A percentile compares a stretch with the other conserved stretches of the same genome.
These are phyloP conservation scores for Saprolegnia parasitica DNA, from an alignment of 352 stramenopile species.

Conservation along the genomic window DNA sequence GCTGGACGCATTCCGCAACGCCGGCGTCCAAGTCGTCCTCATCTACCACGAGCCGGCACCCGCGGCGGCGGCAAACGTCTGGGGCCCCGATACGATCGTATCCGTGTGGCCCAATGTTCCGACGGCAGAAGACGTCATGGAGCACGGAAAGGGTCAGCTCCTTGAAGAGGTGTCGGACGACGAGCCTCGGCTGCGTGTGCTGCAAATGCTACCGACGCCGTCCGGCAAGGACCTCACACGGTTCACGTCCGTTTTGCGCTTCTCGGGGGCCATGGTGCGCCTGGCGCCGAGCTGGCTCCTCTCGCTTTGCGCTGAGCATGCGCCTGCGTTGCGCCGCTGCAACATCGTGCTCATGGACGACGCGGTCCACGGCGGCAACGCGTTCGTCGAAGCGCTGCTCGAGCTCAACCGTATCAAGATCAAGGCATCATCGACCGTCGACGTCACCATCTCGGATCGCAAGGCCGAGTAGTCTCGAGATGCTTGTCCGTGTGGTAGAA, in stretches of 20 bases:
- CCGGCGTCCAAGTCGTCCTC: slow-evolving; percentile 19
- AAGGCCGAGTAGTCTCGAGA: too few species aligned
- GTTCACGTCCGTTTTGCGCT: slow-evolving; percentile 4
- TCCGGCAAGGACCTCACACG: not conserved
- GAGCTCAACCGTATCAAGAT: slow-evolving; percentile 14
- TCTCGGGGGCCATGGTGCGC: slow-evolving; percentile 3
- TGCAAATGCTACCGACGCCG: slow-evolving; percentile 21
- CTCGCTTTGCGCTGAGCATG: not conserved
- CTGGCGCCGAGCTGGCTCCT: slow-evolving; percentile 6
- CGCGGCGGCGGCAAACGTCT: not conserved
- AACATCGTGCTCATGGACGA: slow-evolving; percentile 29
- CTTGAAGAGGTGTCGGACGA: not conserved
- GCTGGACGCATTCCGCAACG: not conserved
- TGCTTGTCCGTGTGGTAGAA: too few species aligned
- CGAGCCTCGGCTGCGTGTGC: slow-evolving; percentile 12
- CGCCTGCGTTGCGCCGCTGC: not conserved
- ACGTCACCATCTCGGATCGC: not conserved
- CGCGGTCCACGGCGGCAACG: not conserved
- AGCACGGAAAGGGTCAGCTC: not conserved
- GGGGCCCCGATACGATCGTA: not conserved
- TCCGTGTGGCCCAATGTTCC: slow-evolving; percentile 20
- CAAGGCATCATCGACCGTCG: not conserved
- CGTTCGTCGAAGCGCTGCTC: not conserved
- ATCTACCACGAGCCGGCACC: slow-evolving; percentile 12
- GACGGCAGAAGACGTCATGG: not conserved